Evolutionary conservation across 768 basidiomycete species (phyloP).

Genomic region (Hypsizygus marmoreus): DNA sequence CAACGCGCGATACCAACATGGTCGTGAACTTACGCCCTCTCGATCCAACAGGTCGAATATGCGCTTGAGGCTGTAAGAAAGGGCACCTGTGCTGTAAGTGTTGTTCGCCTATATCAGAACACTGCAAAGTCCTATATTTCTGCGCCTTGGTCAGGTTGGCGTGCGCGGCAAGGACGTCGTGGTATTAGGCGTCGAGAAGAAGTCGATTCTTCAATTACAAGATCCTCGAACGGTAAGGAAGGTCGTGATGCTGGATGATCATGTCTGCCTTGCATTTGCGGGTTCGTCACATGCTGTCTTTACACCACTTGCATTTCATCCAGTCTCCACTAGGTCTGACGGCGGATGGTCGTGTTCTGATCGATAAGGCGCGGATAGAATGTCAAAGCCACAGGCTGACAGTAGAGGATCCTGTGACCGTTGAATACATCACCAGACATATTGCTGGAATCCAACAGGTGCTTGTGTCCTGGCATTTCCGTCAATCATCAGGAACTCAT

Average conservation of each 20-base stretch:
- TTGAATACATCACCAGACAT: constrained; percentile 98
- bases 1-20: constrained; percentile 12
- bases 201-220: constrained; percentile 94
- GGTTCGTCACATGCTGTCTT: constrained; percentile 51
- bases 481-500: neutral
- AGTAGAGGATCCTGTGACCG: constrained; percentile 96
- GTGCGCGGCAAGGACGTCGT: constrained; percentile 94
- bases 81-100: constrained; percentile 91
- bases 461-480: constrained; percentile 16
- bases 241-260: constrained; percentile 98
- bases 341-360: constrained; percentile 95
- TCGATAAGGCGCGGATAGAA: constrained; percentile 97
- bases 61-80: constrained; percentile 96
- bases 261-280: constrained; percentile 95
- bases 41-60: constrained; percentile 84
- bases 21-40: constrained; percentile 18
- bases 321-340: constrained; percentile 76
- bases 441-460: constrained; percentile 99
- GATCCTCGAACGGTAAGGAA: constrained; percentile 97
- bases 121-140: neutral
- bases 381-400: constrained; percentile 97
- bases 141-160: too few species aligned
- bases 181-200: constrained; percentile 98
- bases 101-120: constrained; percentile 8
- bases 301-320: neutral